phyloP scores from a whole-genome alignment of 176 grass and related monocot species.

The Aegilops umbellulata region DNA sequence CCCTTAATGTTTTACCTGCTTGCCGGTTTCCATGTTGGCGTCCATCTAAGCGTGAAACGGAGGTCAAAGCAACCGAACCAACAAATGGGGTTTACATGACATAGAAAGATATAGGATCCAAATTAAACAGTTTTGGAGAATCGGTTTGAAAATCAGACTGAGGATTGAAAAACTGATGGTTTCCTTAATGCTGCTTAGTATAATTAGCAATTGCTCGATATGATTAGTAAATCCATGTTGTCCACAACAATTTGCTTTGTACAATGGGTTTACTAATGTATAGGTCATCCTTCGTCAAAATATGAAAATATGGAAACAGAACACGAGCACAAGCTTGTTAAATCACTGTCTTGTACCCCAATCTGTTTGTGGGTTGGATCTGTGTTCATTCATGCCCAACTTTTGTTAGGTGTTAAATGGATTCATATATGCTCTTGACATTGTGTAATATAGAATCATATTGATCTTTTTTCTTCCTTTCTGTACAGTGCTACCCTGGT shows the following conservation, averaged over 20 bases:
- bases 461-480: conserved; percentile 29
- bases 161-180: neutral
- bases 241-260: neutral
- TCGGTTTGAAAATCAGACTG: neutral
- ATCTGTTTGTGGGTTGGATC: neutral
- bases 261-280: conserved; percentile 8
- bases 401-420: neutral
- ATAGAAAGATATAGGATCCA: neutral
- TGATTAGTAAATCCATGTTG: neutral
- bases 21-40: neutral
- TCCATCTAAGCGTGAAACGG: neutral
- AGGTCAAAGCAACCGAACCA: neutral
- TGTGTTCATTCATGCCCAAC: neutral
- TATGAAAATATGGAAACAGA: conserved; percentile 12
- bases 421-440: neutral
- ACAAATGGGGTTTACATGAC: neutral
- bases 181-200: conserved; percentile 3
- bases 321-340: neutral
- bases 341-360: neutral
- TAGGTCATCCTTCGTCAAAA: neutral
- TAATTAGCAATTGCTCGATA: neutral
- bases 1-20: neutral
- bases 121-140: neutral
- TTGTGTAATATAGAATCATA: neutral
- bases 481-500: conserved; percentile 85